A percentile compares a stretch with the other conserved stretches of the same genome.
phyloP scores from a whole-genome alignment of 1,139 yeast genomes.

The Suhomyces guaymorum region DNA sequence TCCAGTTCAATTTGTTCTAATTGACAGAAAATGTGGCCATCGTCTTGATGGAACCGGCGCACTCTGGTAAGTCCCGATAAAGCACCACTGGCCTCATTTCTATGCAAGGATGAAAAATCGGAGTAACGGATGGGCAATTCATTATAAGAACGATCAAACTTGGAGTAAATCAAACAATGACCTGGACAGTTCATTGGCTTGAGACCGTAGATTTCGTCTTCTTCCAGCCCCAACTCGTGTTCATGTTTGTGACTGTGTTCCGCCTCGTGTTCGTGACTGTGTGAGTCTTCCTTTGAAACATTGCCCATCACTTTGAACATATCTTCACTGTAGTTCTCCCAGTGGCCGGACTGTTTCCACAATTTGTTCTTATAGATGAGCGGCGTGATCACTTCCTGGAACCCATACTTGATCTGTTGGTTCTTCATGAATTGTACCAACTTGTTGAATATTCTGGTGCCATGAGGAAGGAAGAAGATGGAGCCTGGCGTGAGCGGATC shows the following conservation, averaged over 20 bases:
- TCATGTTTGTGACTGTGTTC: slow-evolving; percentile 16
- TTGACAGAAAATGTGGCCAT: slow-evolving; percentile 95
- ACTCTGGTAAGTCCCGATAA: slow-evolving; percentile 92
- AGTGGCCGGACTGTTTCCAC: slow-evolving; percentile 94
- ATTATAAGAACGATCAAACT: slow-evolving; percentile 81
- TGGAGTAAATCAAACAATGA: slow-evolving; percentile 83
- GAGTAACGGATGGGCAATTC: slow-evolving; percentile 89
- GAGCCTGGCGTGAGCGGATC: slow-evolving; percentile 87
- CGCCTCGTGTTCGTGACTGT: too few relatives aligned
- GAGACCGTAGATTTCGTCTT: slow-evolving; percentile 60
- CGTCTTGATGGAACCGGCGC: slow-evolving; percentile 97
- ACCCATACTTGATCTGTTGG: slow-evolving; percentile 81
- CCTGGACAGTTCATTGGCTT: slow-evolving; percentile 99
- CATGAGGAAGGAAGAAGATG: slow-evolving; percentile 86
- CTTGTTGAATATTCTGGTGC: slow-evolving; percentile 81
- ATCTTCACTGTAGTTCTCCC: slow-evolving; percentile 93
- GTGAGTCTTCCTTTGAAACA: slow-evolving; percentile 23
- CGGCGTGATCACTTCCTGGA: slow-evolving; percentile 92
- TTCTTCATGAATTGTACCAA: slow-evolving; percentile 78
- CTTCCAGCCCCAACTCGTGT: slow-evolving; percentile 6
- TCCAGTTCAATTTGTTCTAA: slow-evolving; percentile 79
- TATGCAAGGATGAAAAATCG: slow-evolving; percentile 90
- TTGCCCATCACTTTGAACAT: slow-evolving; percentile 80
- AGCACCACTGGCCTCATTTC: slow-evolving; percentile 96
- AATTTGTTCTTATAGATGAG: slow-evolving; percentile 79